A percentile compares a stretch with the other conserved stretches of the same genome.
phyloP scores from a whole-genome alignment of 2,329 filamentous ascomycete species.

The Chaetomium olivaceum region DNA sequence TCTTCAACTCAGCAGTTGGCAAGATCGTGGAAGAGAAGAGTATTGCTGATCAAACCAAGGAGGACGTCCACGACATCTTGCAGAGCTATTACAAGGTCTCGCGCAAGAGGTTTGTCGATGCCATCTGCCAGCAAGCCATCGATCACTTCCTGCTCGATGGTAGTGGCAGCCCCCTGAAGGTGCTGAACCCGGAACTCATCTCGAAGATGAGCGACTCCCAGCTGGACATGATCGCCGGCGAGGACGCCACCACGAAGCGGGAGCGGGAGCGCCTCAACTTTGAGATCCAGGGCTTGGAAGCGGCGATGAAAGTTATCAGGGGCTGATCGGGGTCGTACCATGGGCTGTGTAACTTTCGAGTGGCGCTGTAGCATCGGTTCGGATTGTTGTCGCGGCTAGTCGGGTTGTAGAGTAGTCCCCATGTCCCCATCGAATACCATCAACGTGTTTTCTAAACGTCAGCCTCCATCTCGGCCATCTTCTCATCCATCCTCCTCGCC shows the following conservation, averaged over 20 bases:
- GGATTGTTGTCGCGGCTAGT: background rate
- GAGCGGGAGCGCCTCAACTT: constrained; percentile 46
- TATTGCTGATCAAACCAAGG: constrained; percentile 31
- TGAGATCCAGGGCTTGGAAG: constrained; percentile 49
- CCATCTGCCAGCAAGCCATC: constrained; percentile 59
- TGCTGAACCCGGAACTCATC: constrained; percentile 1
- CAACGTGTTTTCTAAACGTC: background rate
- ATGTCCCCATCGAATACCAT: background rate
- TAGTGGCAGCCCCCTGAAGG: constrained; percentile 38
- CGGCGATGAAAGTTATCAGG: constrained; percentile 35
- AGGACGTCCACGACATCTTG: constrained; percentile 62
- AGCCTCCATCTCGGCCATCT: constrained; percentile 36
- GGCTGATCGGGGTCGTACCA: constrained; percentile 7
- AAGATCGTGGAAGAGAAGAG: constrained; percentile 20
- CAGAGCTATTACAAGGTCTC: constrained; percentile 63
- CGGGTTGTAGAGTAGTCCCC: background rate
- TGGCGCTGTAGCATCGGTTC: background rate
- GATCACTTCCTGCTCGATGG: constrained; percentile 55
- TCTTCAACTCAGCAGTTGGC: background rate
- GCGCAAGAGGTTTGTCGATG: constrained; percentile 63
- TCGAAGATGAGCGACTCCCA: constrained; percentile 1
- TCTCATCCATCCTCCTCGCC: constrained; percentile 45
- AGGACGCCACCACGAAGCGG: constrained; percentile 47
- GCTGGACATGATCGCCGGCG: constrained; percentile 53
- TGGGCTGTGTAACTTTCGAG: background rate